Evolutionary conservation across 2,329 filamentous ascomycete genomes (phyloP), one percentile per base, ranked within the genome.

Genomic region (Xylaria sp.): DNA sequence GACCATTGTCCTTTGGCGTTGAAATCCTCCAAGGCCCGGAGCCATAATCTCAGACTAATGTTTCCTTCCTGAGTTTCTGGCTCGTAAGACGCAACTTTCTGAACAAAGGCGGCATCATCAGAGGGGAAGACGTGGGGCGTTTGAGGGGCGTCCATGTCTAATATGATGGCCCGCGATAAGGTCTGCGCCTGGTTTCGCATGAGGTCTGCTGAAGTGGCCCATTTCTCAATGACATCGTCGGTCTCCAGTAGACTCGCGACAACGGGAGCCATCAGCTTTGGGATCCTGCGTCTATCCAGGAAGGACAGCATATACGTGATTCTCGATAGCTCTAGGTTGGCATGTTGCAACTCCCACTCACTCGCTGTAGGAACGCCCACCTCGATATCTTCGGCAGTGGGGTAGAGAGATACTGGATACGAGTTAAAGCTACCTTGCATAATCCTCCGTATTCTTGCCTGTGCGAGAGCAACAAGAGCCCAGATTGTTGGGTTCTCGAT

Each of bases 1-100:
- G 63, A 59, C 63, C 63, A 65, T 60, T 54, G 33, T 4, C 48
- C 63, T 48, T 55, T 59, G 3, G 12, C 13, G 13, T 18, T 59
- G 57, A 66, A 66, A 31, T 66, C 64, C 20, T 36, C 57, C 39
- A 66, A 56, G 3, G 64, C 64, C 3, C 64, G 64, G 13, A 48
- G 64, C 64, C 64, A 66, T 36, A 66, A 66, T 23, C 25, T 52
- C n/a, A 66, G 51, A 20, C 64, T 66, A n/a, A 66, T 36, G n/a
- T 66, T 66, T 15, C 15, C 57, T 15, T 66, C 64, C 13, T 61
- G 23, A 20, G 28, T 61, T 15, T 66, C 64, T 49, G 64, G n/a
- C 31, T 66, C 64, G 25, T 66, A 66, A 3, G 57, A 49, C 3
- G 49, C 41, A 15, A 66, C 51, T n/a, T 56, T 66, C 13, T 66